Conservation (phyloP, 495 filamentous ascomycete genomes). For the Aspergillus avenaceus region DNA sequence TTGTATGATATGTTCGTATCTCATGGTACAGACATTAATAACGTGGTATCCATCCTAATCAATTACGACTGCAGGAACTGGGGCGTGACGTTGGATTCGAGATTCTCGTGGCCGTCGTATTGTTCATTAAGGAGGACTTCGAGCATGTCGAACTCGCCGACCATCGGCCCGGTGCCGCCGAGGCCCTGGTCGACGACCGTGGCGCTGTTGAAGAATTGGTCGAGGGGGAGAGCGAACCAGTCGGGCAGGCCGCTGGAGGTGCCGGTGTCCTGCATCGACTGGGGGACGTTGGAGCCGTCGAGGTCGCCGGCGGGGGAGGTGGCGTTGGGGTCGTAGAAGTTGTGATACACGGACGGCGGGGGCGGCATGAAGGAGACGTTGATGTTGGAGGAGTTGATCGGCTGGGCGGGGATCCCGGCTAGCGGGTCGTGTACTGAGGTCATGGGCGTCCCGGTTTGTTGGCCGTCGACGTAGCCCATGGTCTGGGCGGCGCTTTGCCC, state of each 20-base stretch:
- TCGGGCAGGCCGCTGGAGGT: constrained; percentile 37
- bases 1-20: too few relatives aligned
- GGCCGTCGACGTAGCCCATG: constrained; percentile 30
- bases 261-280: constrained; percentile 26
- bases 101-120: constrained; percentile 34
- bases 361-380: constrained; percentile 49
- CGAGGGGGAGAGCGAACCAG: constrained; percentile 43
- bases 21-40: too few relatives aligned
- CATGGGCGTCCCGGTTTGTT: constrained; percentile 20
- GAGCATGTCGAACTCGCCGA: constrained; percentile 47
- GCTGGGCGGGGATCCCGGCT: constrained; percentile 42
- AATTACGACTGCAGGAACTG: constrained; percentile 17
- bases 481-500: constrained; percentile 21
- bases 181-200: constrained; percentile 47
- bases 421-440: constrained; percentile 39
- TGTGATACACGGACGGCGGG: constrained; percentile 44
- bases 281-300: constrained; percentile 25
- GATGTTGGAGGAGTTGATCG: constrained; percentile 46
- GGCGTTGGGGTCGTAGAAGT: constrained; percentile 41
- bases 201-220: constrained; percentile 51
- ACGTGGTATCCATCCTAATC: too few relatives aligned
- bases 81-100: constrained; percentile 11
- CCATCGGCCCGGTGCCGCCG: constrained; percentile 44
- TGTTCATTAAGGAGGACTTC: constrained; percentile 45
- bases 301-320: constrained; percentile 27